Conservation (phyloP, 148 eudicot species). For the Camellia lanceoleosa region DNA sequence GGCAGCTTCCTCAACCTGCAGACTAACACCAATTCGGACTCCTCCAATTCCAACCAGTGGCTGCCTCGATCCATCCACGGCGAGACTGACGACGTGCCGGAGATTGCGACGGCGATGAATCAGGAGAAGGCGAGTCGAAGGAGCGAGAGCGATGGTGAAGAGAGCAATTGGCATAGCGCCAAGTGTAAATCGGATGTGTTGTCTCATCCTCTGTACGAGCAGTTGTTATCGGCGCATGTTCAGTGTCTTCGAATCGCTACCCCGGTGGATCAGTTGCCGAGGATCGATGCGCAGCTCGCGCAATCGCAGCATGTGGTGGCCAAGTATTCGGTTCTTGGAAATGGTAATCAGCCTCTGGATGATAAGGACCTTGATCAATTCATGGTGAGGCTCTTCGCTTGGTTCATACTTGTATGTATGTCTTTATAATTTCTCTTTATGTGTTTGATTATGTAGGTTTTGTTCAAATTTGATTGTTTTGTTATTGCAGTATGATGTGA, state of each 20-base stretch:
- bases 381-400: constrained; percentile 45
- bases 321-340: constrained; percentile 58
- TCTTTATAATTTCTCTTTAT: too few relatives aligned
- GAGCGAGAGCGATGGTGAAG: constrained; percentile 23
- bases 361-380: constrained; percentile 90
- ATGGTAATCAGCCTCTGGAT: constrained; percentile 38
- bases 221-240: constrained; percentile 77
- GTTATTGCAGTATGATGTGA: neutral
- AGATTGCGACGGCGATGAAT: constrained; percentile 17
- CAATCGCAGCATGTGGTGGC: constrained; percentile 75
- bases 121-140: constrained; percentile 13
- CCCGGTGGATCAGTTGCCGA: constrained; percentile 89
- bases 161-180: constrained; percentile 38
- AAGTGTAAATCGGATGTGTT: constrained; percentile 67
- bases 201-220: constrained; percentile 78
- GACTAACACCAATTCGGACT: constrained; percentile 28
- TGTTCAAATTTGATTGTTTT: neutral
- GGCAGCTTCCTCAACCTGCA: constrained; percentile 38
- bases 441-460: neutral
- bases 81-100: constrained; percentile 20
- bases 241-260: constrained; percentile 79
- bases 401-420: neutral
- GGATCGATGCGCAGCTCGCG: constrained; percentile 80
- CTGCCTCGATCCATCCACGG: constrained; percentile 22
- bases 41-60: constrained; percentile 39